Conservation (phyloP, 768 basidiomycete species). For the Boletus tomentosulus region DNA sequence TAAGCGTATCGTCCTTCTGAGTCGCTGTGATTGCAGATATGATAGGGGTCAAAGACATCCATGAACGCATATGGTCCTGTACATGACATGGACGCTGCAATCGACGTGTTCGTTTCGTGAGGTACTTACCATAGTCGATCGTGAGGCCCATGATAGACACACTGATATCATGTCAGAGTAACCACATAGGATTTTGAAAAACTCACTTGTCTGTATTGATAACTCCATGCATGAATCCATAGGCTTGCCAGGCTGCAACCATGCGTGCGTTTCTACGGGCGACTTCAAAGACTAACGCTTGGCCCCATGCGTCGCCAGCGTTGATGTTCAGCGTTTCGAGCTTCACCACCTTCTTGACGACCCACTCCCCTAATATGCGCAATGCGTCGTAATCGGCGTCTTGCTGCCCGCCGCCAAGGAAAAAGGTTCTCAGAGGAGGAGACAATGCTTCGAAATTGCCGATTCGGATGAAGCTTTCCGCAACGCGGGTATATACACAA, state of each 20-base stretch:
- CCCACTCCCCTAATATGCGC: slow-evolving; percentile 73
- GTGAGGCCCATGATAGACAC: slow-evolving; percentile 73
- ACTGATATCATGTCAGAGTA: slow-evolving; percentile 34
- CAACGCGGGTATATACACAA: slow-evolving; percentile 73
- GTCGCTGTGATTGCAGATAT: slow-evolving; percentile 92
- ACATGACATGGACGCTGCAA: background rate
- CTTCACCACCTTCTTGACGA: slow-evolving; percentile 55
- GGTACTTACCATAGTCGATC: slow-evolving; percentile 62
- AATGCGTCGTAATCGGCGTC: slow-evolving; percentile 71
- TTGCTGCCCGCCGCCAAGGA: slow-evolving; percentile 78
- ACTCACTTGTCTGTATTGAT: slow-evolving; percentile 94
- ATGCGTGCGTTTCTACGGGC: slow-evolving; percentile 84
- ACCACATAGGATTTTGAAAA: background rate
- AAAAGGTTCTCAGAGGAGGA: slow-evolving; percentile 56
- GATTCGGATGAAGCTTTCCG: slow-evolving; percentile 88
- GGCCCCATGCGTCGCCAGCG: slow-evolving; percentile 62
- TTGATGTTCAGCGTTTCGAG: slow-evolving; percentile 36
- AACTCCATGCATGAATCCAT: slow-evolving; percentile 94
- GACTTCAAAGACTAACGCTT: slow-evolving; percentile 68
- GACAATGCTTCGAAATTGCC: slow-evolving; percentile 88
- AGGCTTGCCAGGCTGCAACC: slow-evolving; percentile 95
- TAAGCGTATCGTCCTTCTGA: slow-evolving; percentile 75
- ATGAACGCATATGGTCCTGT: slow-evolving; percentile 90
- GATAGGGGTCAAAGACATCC: slow-evolving; percentile 82
- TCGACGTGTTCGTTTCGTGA: background rate